Conservation (phyloP, 345 rosid species). For the Boechera divaricarpa region DNA sequence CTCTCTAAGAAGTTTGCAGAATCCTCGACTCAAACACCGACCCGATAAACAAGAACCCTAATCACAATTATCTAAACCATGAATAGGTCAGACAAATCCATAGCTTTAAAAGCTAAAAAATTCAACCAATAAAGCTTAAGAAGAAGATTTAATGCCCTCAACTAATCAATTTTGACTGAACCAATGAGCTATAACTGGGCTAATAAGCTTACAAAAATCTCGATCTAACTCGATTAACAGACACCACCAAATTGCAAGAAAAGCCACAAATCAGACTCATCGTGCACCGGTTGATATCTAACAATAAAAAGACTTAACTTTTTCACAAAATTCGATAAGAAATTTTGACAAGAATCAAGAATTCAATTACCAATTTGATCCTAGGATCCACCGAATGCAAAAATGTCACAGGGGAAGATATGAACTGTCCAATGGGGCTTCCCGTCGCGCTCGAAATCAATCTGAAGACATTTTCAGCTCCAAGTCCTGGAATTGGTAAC, state of each 20-base stretch:
- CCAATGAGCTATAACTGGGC: too few relatives aligned
- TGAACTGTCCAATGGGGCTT: constrained; percentile 87
- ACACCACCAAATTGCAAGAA: too few relatives aligned
- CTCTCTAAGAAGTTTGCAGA: constrained; percentile 1
- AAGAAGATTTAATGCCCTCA: too few relatives aligned
- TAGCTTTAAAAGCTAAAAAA: too few relatives aligned
- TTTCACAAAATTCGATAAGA: not conserved
- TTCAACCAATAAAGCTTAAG: too few relatives aligned
- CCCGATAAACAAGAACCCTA: not conserved
- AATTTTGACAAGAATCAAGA: not conserved
- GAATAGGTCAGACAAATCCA: not conserved
- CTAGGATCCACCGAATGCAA: constrained; percentile 88
- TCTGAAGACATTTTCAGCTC: constrained; percentile 77
- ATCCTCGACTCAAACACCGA: not conserved
- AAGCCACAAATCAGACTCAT: too few relatives aligned
- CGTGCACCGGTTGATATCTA: not conserved
- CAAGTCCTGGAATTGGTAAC: constrained; percentile 62
- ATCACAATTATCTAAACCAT: not conserved
- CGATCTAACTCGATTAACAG: too few relatives aligned
- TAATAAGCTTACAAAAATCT: too few relatives aligned
- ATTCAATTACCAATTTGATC: constrained; percentile 68
- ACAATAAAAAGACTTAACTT: not conserved
- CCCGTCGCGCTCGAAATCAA: constrained; percentile 78
- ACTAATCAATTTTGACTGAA: too few relatives aligned
- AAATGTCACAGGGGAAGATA: constrained; percentile 80